Percentiles rank a stretch among this genome's conserved stretches.
Conservation (phyloP, 1,284 basidiomycete species). For the Puccinia hordei region DNA sequence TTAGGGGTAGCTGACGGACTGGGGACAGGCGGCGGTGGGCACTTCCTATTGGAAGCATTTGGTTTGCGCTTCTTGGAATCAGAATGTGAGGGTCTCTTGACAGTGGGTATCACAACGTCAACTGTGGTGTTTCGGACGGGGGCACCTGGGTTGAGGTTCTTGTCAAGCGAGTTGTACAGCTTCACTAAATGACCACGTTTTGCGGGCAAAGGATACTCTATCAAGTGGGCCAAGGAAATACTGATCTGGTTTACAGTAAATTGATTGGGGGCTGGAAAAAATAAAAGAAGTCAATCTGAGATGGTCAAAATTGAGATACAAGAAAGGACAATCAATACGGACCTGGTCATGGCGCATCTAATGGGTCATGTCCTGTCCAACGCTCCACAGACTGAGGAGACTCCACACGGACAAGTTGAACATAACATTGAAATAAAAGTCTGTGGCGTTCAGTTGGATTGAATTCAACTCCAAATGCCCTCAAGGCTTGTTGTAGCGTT, state of each 20-base stretch:
- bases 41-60: background rate
- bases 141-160: background rate
- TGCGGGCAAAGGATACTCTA: conserved; percentile 2
- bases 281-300: too few species aligned
- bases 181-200: background rate
- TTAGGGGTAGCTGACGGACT: background rate
- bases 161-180: conserved; percentile 13
- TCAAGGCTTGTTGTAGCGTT: background rate
- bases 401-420: background rate
- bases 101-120: background rate
- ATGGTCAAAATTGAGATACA: too few species aligned
- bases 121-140: background rate
- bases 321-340: too few species aligned
- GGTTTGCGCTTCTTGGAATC: background rate
- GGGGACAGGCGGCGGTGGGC: background rate
- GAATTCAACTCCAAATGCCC: background rate
- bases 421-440: background rate
- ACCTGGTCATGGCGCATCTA: too few species aligned
- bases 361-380: too few species aligned
- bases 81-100: too few species aligned
- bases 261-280: too few species aligned
- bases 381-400: too few species aligned
- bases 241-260: background rate
- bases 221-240: background rate
- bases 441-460: background rate